These are phyloP conservation scores for Helicostylum pulchrum DNA, from an alignment of 192 early-diverging fungal genomes.

Conservation along the genomic window DNA sequence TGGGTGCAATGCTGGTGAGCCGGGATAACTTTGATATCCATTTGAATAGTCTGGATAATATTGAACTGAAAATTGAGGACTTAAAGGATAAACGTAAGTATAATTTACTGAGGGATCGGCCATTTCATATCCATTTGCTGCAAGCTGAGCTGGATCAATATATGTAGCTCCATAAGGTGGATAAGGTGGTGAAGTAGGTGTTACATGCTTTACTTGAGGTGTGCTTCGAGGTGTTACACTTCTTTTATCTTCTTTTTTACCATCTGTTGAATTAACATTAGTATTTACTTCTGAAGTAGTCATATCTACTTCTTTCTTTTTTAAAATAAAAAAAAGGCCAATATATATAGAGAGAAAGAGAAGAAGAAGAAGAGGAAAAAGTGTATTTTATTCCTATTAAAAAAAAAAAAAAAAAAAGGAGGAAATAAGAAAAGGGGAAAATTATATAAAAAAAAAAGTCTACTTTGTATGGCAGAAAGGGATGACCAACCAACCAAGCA, in stretches of 20 bases:
- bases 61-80: slow-evolving; percentile 41
- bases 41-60: slow-evolving; percentile 39
- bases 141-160: slow-evolving; percentile 15
- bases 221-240: slow-evolving; percentile 1
- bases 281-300: background rate
- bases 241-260: slow-evolving; percentile 8
- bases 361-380: background rate
- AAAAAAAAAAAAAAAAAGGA: slow-evolving; percentile 4
- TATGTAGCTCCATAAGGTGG: slow-evolving; percentile 16
- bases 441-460: background rate
- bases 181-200: slow-evolving; percentile 16
- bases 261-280: slow-evolving; percentile 8
- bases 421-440: background rate
- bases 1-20: slow-evolving; percentile 41
- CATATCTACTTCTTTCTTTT: background rate
- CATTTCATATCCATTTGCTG: slow-evolving; percentile 15
- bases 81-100: slow-evolving; percentile 38
- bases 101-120: slow-evolving; percentile 16
- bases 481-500: background rate
- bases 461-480: background rate
- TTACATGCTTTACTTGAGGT: background rate
- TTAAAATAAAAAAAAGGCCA: too few species aligned
- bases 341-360: background rate
- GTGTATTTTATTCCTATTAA: background rate
- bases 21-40: slow-evolving; percentile 42